A percentile compares a stretch with the other conserved stretches of the same genome.
Conservation (phyloP, 306 rosid genomes). For the Prunus mume region DNA sequence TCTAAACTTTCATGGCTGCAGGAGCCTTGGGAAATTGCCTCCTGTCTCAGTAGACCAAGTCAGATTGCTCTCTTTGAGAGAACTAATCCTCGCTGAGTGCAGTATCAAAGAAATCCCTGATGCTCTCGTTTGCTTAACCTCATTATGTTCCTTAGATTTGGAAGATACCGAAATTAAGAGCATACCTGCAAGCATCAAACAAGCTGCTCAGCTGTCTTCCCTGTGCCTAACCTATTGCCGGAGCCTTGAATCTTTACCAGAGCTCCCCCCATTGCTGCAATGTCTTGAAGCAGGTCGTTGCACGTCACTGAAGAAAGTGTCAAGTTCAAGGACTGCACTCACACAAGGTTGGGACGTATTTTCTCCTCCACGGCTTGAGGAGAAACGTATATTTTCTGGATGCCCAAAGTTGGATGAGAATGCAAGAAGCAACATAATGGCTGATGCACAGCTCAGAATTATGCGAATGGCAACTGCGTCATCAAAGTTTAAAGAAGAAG, state of each 20-base stretch:
- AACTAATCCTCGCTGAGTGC: too few species aligned
- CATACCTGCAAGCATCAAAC: slow-evolving; percentile 10
- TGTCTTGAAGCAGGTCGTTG: slow-evolving; percentile 1
- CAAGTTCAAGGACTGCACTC: background rate
- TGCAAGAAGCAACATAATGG: too few species aligned
- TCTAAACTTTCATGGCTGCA: too few species aligned
- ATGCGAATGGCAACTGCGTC: background rate
- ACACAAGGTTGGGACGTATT: background rate
- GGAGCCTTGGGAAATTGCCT: too few species aligned
- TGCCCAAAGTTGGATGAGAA: background rate
- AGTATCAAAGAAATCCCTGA: too few species aligned
- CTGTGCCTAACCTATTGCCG: background rate
- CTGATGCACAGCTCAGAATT: too few species aligned
- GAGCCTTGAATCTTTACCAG: slow-evolving; percentile 18
- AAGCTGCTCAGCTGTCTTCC: background rate
- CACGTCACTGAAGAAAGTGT: slow-evolving; percentile 20
- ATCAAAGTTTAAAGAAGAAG: too few species aligned
- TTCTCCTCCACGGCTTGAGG: background rate
- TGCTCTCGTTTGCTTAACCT: too few species aligned
- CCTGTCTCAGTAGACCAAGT: too few species aligned
- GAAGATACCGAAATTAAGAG: background rate
- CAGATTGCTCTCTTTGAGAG: too few species aligned
- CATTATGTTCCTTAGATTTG: too few species aligned
- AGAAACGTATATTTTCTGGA: background rate
- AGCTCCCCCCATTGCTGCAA: slow-evolving; percentile 25